Evolutionary conservation across 1,284 basidiomycete genomes (phyloP).

Genomic region (Leccinum insolens): DNA sequence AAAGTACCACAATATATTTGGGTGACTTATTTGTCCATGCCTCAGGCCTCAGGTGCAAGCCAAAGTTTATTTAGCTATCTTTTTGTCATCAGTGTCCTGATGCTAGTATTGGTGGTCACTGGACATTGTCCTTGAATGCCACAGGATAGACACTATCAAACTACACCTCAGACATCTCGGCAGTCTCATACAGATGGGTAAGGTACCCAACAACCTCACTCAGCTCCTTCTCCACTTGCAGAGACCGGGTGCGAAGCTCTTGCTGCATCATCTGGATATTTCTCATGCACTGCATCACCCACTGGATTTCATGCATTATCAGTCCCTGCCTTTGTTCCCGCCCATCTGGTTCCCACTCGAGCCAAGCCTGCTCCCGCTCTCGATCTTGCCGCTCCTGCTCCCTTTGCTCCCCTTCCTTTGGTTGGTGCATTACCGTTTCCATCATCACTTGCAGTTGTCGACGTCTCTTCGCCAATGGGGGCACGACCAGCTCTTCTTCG

Average conservation of each 20-base stretch:
- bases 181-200: neutral
- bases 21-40: no score
- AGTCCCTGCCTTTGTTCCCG: neutral
- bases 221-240: neutral
- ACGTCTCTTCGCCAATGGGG: neutral
- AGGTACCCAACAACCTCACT: neutral
- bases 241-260: neutral
- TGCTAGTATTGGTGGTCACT: no score
- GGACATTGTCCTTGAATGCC: no score
- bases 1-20: no score
- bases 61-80: no score
- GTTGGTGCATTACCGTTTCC: neutral
- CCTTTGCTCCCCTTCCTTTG: neutral
- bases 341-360: no score
- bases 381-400: no score
- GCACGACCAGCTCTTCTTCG: neutral
- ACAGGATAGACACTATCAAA: neutral
- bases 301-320: neutral
- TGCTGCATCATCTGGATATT: neutral
- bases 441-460: neutral
- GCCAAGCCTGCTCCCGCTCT: no score
- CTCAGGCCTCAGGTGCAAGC: no score
- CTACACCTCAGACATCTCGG: neutral
- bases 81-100: no score
- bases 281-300: neutral